phyloP scores from a whole-genome alignment of 306 rosid species.

The Potentilla sterilis region DNA sequence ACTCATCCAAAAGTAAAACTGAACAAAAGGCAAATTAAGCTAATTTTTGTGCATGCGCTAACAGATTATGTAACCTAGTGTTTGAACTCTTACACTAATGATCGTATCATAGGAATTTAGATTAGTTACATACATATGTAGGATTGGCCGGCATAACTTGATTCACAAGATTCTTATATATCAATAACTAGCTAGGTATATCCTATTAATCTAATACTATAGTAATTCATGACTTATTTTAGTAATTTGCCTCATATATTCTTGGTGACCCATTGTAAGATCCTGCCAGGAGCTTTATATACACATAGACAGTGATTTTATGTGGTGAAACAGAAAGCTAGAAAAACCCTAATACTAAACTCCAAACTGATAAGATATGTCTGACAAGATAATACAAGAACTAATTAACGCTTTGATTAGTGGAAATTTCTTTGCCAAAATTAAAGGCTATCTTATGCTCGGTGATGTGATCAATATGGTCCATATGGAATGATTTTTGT shows the following conservation, averaged over 20 bases:
- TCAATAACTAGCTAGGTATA: conserved; percentile 1
- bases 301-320: conserved; percentile 15
- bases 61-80: not conserved
- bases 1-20: not conserved
- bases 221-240: not conserved
- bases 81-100: too few relatives aligned
- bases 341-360: conserved; percentile 25
- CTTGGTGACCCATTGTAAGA: conserved; percentile 21
- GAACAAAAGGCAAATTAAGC: not conserved
- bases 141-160: conserved; percentile 30
- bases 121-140: too few relatives aligned
- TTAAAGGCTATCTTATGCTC: conserved; percentile 20
- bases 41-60: not conserved
- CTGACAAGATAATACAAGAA: conserved; percentile 45
- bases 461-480: conserved; percentile 30
- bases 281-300: conserved; percentile 36
- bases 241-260: not conserved
- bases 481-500: conserved; percentile 32
- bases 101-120: too few relatives aligned
- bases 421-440: conserved; percentile 25
- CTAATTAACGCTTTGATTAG: conserved; percentile 31
- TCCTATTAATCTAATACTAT: not conserved
- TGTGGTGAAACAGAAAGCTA: conserved; percentile 28
- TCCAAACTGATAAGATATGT: conserved; percentile 41
- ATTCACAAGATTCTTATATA: conserved; percentile 28